Base-by-base conservation (phyloP, 805 yeast species). In the Peterozyma toletana region DNA sequence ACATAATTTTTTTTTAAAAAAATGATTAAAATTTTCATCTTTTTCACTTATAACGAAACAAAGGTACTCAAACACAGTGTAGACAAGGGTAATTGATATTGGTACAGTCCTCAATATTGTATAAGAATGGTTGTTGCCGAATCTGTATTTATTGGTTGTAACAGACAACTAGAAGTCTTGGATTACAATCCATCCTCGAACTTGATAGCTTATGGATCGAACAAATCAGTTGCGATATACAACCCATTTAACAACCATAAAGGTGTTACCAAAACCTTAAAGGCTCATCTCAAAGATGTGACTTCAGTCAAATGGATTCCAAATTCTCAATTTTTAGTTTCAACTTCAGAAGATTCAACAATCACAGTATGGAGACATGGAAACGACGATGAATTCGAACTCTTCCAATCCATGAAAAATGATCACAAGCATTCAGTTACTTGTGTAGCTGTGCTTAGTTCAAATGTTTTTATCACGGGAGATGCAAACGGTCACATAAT, bases 91-190 rank as follows among this genome's bases (percentile, higher is more conserved):
- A 21, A 5, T 21, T 21, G 27, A 21, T 21, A 21, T 21, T 21
- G 27, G 27, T 21, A 5, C 27, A 21, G 27, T 21, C 7, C 4
- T 21, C 7, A 21, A 7, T 21, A 9, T 31, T 5, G 34, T 5
- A 31, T 14, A 13, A 38, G 17, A 16, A 53, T 53, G 54, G 52
- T 50, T 16, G 29, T 39, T 2, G 62, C 66, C 38, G 83, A 79
- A 45, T 86, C 84, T 14, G 66, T 80, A 3, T 83, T 84, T 56
- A 67, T 76, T 15, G 95, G 95, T 13, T 88, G 87, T 33, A 86
- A 85, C 57, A 75, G 73, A 47, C 87, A 82, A 52, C 65, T 78
- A 5, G 76, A 73, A 47, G 77, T 74, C 5, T 71, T 80, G 18
- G 89, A 79, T 53, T 73, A 71, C 50, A 67, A 71, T 46, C 43